Evolutionary conservation across 148 eudicot genomes (phyloP), one percentile per base, ranked within the genome.

Genomic region (Camellia granthamiana): DNA sequence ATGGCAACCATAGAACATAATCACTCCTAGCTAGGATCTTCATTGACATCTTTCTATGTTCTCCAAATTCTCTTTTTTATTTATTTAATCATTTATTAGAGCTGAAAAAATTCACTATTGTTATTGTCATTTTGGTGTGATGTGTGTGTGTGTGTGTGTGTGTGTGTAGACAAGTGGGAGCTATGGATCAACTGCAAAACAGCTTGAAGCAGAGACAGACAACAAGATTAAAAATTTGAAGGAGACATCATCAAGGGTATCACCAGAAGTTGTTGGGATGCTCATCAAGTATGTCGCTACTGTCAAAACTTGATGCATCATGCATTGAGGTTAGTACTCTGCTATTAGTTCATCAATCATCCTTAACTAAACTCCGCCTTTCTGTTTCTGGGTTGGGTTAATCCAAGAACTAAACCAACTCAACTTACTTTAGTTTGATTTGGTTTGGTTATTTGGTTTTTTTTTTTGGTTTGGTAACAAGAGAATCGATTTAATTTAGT

Each of bases 181-280:
- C 79, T 88, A 93, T 0, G 89, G 84, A 52, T 84, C 88, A 3
- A 90, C 86, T 55, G 91, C 77, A 38, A 88, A 86, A 78, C 82
- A 82, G 58, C 92, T 91, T 9, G 95, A 91, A 76, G 88, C 69
- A 55, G 91, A 91, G 80, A 91, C 95, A 0, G 83, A 86, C 42
- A 74, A 16, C 23, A 91, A 89, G 87, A 88, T 91, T 66, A 55
- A 81, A 43, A 49, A 76, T 65, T 41, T 91, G 81, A 84, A 88
- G 87, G 78, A 77, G 7, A 81, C 85, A 1, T 86, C 90, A 46
- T 74, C 88, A 4, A 78, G 41, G 77, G 84, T 83, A 46, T 83
- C 91, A 2, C 86, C 90, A 54, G 87, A 91, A 6, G 78, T 91
- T 58, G 81, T 88, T 42, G 68, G 68, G 75, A 44, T 85, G 78